These are phyloP conservation scores for Arabidopsis arenosa DNA, from an alignment of 345 rosid species.

Conservation along the genomic window DNA sequence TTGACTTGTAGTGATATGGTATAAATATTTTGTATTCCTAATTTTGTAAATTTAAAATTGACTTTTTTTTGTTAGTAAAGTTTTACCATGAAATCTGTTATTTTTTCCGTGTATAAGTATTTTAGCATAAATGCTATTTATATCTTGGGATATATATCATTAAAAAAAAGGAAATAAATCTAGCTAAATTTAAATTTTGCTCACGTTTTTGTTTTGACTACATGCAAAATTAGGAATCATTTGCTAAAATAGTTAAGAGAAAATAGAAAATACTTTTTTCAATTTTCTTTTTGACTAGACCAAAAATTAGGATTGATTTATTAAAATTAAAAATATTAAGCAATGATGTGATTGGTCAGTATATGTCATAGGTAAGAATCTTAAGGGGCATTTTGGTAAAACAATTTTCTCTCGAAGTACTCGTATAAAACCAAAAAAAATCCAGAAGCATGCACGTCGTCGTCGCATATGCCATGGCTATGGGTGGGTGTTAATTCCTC, in stretches of 20 bases:
- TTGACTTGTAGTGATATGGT: slow-evolving; percentile 30
- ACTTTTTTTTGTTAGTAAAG: background rate
- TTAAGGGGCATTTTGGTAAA: background rate
- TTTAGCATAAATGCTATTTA: slow-evolving; percentile 15
- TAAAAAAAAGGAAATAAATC: slow-evolving; percentile 26
- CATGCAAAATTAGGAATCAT: slow-evolving; percentile 23
- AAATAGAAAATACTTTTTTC: background rate
- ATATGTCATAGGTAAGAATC: slow-evolving; percentile 11
- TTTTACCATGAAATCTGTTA: slow-evolving; percentile 20
- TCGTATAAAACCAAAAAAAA: slow-evolving; percentile 1
- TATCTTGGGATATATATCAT: background rate
- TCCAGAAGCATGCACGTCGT: slow-evolving; percentile 22
- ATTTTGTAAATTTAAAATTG: background rate
- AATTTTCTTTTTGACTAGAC: slow-evolving; percentile 19
- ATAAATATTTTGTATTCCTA: background rate
- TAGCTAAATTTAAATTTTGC: slow-evolving; percentile 18
- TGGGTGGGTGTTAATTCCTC: slow-evolving; percentile 13
- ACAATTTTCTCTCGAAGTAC: background rate
- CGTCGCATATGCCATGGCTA: slow-evolving; percentile 2
- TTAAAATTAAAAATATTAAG: background rate
- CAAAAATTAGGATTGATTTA: background rate
- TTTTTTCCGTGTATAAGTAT: slow-evolving; percentile 14
- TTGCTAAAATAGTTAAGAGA: slow-evolving; percentile 20
- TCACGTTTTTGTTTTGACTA: slow-evolving; percentile 24
- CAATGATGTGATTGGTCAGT: slow-evolving; percentile 32